Conservation (phyloP, 2,329 filamentous ascomycete genomes). For the Scolecobasidium constrictum region DNA sequence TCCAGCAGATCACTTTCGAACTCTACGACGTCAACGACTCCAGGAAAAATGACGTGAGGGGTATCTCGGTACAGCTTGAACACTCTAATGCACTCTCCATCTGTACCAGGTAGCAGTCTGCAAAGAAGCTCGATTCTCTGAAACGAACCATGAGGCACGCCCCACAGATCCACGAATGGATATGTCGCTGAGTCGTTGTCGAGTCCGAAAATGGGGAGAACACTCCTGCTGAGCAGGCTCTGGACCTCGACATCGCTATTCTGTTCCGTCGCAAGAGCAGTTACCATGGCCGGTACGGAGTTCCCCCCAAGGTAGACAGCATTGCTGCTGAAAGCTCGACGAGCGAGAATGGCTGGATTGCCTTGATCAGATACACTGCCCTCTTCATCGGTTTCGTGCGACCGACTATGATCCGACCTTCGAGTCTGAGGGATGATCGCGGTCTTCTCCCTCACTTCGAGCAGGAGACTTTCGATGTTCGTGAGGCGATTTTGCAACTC, state of each 20-base stretch:
- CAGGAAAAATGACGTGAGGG: slow-evolving; percentile 51
- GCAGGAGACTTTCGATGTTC: background rate
- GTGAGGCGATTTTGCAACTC: background rate
- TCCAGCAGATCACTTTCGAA: slow-evolving; percentile 45
- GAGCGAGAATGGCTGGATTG: slow-evolving; percentile 42
- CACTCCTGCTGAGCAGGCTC: slow-evolving; percentile 48
- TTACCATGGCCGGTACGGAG: slow-evolving; percentile 51
- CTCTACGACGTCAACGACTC: slow-evolving; percentile 42
- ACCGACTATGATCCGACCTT: slow-evolving; percentile 28
- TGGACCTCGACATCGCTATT: slow-evolving; percentile 15
- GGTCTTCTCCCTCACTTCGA: slow-evolving; percentile 3
- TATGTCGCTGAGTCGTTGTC: slow-evolving; percentile 56
- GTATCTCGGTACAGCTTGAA: slow-evolving; percentile 40
- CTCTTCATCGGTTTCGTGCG: slow-evolving; percentile 3
- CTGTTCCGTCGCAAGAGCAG: slow-evolving; percentile 30
- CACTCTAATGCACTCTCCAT: slow-evolving; percentile 44
- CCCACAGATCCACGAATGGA: slow-evolving; percentile 55
- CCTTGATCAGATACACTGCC: background rate
- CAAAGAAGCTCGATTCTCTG: slow-evolving; percentile 47
- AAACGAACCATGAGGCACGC: slow-evolving; percentile 45
- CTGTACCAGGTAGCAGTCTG: slow-evolving; percentile 43
- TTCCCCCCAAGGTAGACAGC: slow-evolving; percentile 51
- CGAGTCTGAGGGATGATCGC: slow-evolving; percentile 17
- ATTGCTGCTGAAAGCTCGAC: slow-evolving; percentile 47
- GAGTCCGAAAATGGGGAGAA: slow-evolving; percentile 50